Percentiles rank a stretch among this genome's conserved stretches.
These are phyloP conservation scores for Alternaria triticina DNA, from an alignment of 2,329 filamentous ascomycete species.

Conservation along the genomic window DNA sequence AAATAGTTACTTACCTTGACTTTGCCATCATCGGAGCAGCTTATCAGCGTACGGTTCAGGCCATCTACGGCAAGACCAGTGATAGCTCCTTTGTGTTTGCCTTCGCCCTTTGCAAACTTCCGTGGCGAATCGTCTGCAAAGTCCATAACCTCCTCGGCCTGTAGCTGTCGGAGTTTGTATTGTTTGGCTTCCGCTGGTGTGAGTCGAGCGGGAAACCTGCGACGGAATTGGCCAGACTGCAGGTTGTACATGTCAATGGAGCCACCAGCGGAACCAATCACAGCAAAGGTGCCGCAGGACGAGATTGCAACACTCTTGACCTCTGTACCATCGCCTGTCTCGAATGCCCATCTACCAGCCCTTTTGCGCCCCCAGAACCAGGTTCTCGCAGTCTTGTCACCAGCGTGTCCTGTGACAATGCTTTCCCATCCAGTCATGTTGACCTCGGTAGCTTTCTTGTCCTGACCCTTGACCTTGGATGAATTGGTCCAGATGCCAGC, in stretches of 20 bases:
- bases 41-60: constrained; percentile 85
- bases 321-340: constrained; percentile 81
- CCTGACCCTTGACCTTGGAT: constrained; percentile 62
- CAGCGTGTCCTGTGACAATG: constrained; percentile 88
- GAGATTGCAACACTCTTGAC: constrained; percentile 87
- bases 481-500: constrained; percentile 85
- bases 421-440: constrained; percentile 95
- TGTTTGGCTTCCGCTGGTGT: constrained; percentile 80
- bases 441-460: constrained; percentile 74
- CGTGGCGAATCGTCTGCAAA: constrained; percentile 29
- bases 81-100: constrained; percentile 80
- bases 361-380: constrained; percentile 98
- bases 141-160: constrained; percentile 56
- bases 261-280: constrained; percentile 84
- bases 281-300: constrained; percentile 89
- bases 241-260: constrained; percentile 95
- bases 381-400: constrained; percentile 83
- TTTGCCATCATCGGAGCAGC: constrained; percentile 87
- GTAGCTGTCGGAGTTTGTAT: constrained; percentile 69
- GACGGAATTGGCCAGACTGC: constrained; percentile 87
- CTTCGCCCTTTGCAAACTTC: constrained; percentile 59
- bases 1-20: constrained; percentile 66
- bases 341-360: constrained; percentile 90
- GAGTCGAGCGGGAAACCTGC: constrained; percentile 81
- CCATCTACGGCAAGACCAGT: constrained; percentile 88